phyloP scores from a whole-genome alignment of 2,329 filamentous ascomycete species.

The Aspergillus quadricinctus region DNA sequence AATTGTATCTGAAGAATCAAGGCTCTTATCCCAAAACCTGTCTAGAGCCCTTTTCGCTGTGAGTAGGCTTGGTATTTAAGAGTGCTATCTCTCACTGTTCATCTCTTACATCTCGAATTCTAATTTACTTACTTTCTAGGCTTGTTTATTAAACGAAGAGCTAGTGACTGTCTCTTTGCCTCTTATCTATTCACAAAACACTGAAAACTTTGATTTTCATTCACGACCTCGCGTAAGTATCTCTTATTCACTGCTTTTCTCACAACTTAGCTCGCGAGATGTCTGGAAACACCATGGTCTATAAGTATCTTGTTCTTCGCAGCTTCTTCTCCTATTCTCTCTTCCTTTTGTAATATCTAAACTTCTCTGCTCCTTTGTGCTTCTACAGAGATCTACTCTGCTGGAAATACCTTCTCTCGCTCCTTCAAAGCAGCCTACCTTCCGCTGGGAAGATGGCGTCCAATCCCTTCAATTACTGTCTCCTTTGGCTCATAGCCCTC shows the following conservation, averaged over 20 bases:
- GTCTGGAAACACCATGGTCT: not conserved
- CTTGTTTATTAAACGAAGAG: not conserved
- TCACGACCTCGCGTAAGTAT: not conserved
- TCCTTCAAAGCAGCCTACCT: not conserved
- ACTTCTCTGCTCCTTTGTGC: not conserved
- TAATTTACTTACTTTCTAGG: not conserved
- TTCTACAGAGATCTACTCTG: not conserved
- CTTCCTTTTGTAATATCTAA: not conserved
- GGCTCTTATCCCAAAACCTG: not conserved
- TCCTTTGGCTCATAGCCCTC: not conserved
- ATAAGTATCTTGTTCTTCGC: not conserved
- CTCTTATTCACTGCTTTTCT: not conserved
- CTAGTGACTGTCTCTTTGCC: not conserved
- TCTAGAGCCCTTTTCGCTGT: not conserved
- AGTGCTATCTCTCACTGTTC: not conserved
- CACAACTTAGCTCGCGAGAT: not conserved
- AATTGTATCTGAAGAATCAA: not conserved
- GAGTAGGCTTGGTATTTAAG: not conserved
- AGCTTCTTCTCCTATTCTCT: not conserved
- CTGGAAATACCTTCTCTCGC: not conserved
- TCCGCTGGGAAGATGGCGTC: not conserved
- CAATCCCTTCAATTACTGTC: not conserved
- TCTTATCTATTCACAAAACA: not conserved
- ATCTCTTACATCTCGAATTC: not conserved
- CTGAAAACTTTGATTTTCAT: not conserved